A percentile compares a stretch with the other conserved stretches of the same genome.
These are phyloP conservation scores for Citrus sp. DNA, from an alignment of 345 rosid species.

Conservation along the genomic window DNA sequence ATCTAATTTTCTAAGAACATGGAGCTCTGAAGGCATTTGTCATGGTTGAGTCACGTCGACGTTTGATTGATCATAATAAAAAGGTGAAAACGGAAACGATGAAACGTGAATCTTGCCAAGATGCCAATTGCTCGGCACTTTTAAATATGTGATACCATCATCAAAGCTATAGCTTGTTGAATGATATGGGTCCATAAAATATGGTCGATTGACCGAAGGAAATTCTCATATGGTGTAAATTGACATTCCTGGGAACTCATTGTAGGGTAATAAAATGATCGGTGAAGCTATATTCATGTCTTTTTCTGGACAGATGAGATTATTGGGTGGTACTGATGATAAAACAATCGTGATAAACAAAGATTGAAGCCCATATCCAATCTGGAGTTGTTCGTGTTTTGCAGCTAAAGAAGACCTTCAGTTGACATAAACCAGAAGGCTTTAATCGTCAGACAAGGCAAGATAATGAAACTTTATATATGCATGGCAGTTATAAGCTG, in stretches of 20 bases:
- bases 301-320: not conserved
- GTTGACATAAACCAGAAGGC: no score
- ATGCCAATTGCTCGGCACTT: not conserved
- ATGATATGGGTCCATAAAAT: not conserved
- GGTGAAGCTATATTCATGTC: not conserved
- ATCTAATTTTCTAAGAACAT: not conserved
- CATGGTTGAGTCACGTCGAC: slow-evolving; percentile 58
- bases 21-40: slow-evolving; percentile 19
- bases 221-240: not conserved
- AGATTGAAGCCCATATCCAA: not conserved
- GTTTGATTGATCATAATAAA: slow-evolving; percentile 26
- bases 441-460: no score
- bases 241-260: not conserved
- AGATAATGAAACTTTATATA: no score
- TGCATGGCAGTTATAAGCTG: not conserved
- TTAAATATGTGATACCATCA: not conserved
- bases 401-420: no score
- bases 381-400: not conserved
- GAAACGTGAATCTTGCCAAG: slow-evolving; percentile 2
- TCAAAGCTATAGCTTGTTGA: not conserved
- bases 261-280: not conserved
- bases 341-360: not conserved
- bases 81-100: not conserved
- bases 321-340: not conserved
- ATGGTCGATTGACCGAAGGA: not conserved